Evolutionary conservation across 2,329 filamentous ascomycete genomes (phyloP).

Genomic region (Mycogone perniciosa): DNA sequence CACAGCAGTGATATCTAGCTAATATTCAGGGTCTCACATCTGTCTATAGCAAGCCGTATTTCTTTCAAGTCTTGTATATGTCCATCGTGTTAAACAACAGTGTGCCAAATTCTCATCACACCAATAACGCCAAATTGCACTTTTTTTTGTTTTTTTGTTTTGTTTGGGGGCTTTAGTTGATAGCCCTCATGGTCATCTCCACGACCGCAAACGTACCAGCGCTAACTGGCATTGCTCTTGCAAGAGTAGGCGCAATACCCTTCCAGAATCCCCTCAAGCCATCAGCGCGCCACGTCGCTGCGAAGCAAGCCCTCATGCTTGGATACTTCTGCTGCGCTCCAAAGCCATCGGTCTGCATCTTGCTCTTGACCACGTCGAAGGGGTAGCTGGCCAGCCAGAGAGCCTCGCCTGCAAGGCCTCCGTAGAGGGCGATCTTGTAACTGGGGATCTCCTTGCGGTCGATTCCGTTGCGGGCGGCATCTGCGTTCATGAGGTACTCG

Average conservation of each 20-base stretch:
- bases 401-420: slow-evolving; percentile 86
- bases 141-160: not conserved
- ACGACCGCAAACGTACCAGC: slow-evolving; percentile 94
- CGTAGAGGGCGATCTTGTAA: slow-evolving; percentile 85
- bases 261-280: slow-evolving; percentile 88
- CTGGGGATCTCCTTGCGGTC: slow-evolving; percentile 71
- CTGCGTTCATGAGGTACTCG: slow-evolving; percentile 91
- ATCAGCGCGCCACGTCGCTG: slow-evolving; percentile 70
- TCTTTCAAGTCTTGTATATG: not conserved
- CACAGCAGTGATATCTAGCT: not conserved
- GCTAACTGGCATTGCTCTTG: slow-evolving; percentile 95
- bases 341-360: slow-evolving; percentile 98
- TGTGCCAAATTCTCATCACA: not conserved
- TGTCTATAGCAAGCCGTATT: slow-evolving; percentile 6
- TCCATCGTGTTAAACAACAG: not conserved
- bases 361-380: slow-evolving; percentile 96
- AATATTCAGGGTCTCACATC: not conserved
- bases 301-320: slow-evolving; percentile 85
- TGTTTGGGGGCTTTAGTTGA: slow-evolving; percentile 35
- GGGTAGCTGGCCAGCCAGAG: slow-evolving; percentile 93
- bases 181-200: slow-evolving; percentile 58
- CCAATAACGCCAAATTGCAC: slow-evolving; percentile 6
- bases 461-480: slow-evolving; percentile 71
- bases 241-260: slow-evolving; percentile 80
- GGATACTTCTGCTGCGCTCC: slow-evolving; percentile 63